phyloP scores from a whole-genome alignment of 2,329 filamentous ascomycete species.

The Penicillium sp. region DNA sequence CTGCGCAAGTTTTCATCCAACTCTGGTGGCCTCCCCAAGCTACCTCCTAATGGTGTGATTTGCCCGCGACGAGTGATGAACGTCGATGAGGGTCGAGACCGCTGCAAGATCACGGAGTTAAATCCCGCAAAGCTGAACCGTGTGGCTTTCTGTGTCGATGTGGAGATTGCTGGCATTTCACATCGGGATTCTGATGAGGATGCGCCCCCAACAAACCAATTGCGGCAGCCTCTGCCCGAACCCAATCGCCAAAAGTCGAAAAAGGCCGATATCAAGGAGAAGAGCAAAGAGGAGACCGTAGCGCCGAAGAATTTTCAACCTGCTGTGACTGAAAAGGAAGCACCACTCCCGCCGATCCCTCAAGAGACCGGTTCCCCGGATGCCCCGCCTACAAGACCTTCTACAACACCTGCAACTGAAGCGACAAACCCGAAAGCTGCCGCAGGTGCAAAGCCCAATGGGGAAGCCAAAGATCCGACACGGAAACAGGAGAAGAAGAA shows the following conservation, averaged over 20 bases:
- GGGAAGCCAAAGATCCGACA: conserved; percentile 53
- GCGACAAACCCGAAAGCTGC: conserved; percentile 15
- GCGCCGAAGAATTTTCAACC: conserved; percentile 71
- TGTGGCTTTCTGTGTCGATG: conserved; percentile 95
- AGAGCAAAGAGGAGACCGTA: conserved; percentile 74
- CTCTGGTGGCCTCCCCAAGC: conserved; percentile 58
- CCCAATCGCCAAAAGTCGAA: conserved; percentile 40
- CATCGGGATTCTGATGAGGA: conserved; percentile 70
- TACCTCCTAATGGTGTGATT: conserved; percentile 67
- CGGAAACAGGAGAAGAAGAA: conserved; percentile 97
- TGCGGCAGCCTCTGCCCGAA: conserved; percentile 35
- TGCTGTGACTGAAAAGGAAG: conserved; percentile 62
- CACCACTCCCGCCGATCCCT: neutral
- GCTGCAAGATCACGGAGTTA: conserved; percentile 80
- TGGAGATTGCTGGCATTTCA: conserved; percentile 90
- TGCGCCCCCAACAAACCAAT: conserved; percentile 43
- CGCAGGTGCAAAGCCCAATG: conserved; percentile 35
- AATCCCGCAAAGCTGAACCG: conserved; percentile 80
- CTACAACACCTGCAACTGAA: conserved; percentile 15
- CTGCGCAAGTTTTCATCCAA: conserved; percentile 76
- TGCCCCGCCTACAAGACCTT: conserved; percentile 18
- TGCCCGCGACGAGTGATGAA: conserved; percentile 85
- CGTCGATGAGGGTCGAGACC: conserved; percentile 76
- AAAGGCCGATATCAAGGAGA: conserved; percentile 61
- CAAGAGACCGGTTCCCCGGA: conserved; percentile 8